Conservation (phyloP, 345 rosid species). For the Hibiscus tridactylites region DNA sequence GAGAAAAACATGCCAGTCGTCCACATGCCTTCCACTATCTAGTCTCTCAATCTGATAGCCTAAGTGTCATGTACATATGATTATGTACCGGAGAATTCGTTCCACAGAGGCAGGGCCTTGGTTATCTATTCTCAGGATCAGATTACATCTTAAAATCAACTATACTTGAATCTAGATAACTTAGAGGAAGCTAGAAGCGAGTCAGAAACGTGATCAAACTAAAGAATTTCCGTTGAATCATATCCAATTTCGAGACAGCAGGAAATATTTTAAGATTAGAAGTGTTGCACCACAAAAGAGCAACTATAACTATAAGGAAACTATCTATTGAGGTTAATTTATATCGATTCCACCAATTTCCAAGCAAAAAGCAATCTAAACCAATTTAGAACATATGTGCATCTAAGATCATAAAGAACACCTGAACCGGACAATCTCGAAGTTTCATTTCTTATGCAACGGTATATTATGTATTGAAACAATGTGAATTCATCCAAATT, state of each 20-base stretch:
- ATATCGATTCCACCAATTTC: neutral
- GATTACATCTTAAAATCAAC: neutral
- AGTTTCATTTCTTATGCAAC: slow-evolving; percentile 1
- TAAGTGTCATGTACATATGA: neutral
- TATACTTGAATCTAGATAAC: neutral
- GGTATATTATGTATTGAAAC: neutral
- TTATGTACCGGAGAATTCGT: neutral
- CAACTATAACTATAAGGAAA: neutral
- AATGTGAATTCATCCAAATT: neutral
- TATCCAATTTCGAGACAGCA: neutral
- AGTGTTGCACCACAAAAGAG: neutral
- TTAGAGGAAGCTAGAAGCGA: neutral
- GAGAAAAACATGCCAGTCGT: neutral
- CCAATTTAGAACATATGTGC: neutral
- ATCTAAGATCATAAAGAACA: neutral
- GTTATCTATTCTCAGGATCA: neutral
- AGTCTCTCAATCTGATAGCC: neutral
- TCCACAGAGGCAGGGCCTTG: neutral
- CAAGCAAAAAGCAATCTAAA: neutral
- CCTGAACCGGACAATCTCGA: neutral
- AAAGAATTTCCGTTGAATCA: neutral
- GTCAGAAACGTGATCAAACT: slow-evolving; percentile 2
- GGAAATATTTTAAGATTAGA: neutral
- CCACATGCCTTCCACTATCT: neutral
- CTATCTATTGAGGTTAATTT: neutral